Evolutionary conservation across 495 filamentous ascomycete genomes (phyloP).

Genomic region (Trichoderma gamsii): DNA sequence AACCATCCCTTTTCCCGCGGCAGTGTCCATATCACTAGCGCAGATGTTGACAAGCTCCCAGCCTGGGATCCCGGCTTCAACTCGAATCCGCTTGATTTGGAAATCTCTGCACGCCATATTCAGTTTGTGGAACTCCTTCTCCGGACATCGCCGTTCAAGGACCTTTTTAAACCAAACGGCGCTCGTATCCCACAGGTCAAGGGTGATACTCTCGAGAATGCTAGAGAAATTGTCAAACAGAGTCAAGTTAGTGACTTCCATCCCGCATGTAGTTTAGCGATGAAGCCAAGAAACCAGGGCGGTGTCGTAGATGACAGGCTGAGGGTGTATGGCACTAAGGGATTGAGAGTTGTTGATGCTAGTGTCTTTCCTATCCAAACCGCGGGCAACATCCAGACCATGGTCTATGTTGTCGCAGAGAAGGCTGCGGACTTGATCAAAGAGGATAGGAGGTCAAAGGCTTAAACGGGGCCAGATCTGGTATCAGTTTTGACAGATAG

Average conservation of each 20-base stretch:
- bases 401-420: slow-evolving; percentile 46
- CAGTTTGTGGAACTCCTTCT: slow-evolving; percentile 2
- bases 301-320: slow-evolving; percentile 42
- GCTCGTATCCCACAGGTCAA: slow-evolving; percentile 17
- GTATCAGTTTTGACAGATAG: neutral
- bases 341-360: slow-evolving; percentile 43
- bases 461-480: neutral
- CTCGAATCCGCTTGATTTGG: slow-evolving; percentile 45
- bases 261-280: neutral
- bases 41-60: slow-evolving; percentile 32
- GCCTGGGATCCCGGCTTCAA: slow-evolving; percentile 51
- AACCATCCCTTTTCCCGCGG: slow-evolving; percentile 53
- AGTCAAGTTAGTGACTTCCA: neutral
- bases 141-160: neutral
- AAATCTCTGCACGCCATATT: slow-evolving; percentile 37
- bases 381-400: slow-evolving; percentile 36
- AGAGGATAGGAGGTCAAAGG: neutral
- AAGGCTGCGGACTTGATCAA: slow-evolving; percentile 39
- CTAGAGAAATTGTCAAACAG: neutral
- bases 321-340: slow-evolving; percentile 40
- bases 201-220: neutral
- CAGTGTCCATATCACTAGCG: slow-evolving; percentile 47
- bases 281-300: slow-evolving; percentile 14
- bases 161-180: neutral
- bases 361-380: slow-evolving; percentile 39